Evolutionary conservation across 2,329 filamentous ascomycete species (phyloP).

Genomic region (Trichophyton simii): DNA sequence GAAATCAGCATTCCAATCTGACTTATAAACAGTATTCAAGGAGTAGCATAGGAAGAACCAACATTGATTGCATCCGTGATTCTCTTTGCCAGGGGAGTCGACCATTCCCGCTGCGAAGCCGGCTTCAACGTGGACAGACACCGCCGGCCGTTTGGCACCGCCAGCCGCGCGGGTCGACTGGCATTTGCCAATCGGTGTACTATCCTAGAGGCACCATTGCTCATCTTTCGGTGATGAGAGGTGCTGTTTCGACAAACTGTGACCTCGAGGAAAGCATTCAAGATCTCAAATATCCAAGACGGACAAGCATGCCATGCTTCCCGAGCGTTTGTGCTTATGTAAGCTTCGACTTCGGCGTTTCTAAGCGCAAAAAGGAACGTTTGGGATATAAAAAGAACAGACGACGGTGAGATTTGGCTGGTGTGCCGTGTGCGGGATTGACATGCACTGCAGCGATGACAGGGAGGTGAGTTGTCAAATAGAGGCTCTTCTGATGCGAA

Average conservation of each 20-base stretch:
- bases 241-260: neutral
- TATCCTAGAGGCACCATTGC: slow-evolving; percentile 14
- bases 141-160: slow-evolving; percentile 19
- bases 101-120: slow-evolving; percentile 55
- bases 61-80: slow-evolving; percentile 79
- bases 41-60: slow-evolving; percentile 16
- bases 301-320: neutral
- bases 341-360: neutral
- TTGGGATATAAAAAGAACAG: neutral
- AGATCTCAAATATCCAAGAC: neutral
- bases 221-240: slow-evolving; percentile 13
- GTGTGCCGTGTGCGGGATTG: neutral
- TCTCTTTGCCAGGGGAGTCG: slow-evolving; percentile 79
- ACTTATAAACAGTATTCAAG: neutral
- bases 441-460: neutral
- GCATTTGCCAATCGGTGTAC: slow-evolving; percentile 12
- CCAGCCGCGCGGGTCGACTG: slow-evolving; percentile 12
- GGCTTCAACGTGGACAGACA: slow-evolving; percentile 20
- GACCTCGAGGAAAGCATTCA: neutral
- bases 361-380: neutral
- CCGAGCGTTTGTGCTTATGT: neutral
- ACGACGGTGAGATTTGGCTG: neutral
- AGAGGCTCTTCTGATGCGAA: neutral
- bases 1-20: neutral
- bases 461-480: neutral